Conservation (phyloP, 1,284 basidiomycete genomes). For the Anthracocystis panici-leucophaei region DNA sequence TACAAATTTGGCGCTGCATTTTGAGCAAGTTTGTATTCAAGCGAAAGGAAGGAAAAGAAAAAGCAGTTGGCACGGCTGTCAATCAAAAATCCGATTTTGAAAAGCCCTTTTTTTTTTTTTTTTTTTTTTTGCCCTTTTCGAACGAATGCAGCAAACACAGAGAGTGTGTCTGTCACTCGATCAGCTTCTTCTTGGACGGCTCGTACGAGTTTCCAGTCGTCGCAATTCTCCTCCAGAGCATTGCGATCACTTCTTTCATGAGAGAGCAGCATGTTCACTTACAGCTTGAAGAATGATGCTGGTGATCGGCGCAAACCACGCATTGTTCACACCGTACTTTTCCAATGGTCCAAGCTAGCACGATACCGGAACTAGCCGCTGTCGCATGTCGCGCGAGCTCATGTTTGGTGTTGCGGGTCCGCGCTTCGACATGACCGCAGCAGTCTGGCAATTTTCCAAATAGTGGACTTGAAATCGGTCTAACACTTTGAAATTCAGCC, state of each 20-base stretch:
- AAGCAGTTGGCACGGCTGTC: conserved; percentile 6
- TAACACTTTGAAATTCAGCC: conserved; percentile 12
- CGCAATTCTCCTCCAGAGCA: not conserved
- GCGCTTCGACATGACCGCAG: conserved; percentile 41
- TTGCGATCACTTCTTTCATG: not conserved
- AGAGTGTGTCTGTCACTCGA: not conserved
- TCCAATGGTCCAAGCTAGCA: not conserved
- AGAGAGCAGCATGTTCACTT: too few species aligned
- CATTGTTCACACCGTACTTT: not conserved
- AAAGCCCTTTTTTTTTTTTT: not conserved
- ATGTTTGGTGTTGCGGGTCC: conserved; percentile 22
- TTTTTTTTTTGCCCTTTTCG: not conserved
- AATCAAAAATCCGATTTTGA: not conserved
- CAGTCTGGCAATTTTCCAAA: not conserved
- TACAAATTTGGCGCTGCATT: conserved; percentile 5
- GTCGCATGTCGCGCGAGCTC: conserved; percentile 14
- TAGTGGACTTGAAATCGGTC: not conserved
- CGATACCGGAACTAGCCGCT: too few species aligned
- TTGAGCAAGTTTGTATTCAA: not conserved
- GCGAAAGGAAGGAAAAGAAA: too few species aligned
- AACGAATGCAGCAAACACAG: conserved; percentile 2
- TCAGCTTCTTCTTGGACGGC: not conserved
- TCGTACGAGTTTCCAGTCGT: conserved; percentile 7
- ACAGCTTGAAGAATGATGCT: too few species aligned
- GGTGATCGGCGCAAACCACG: not conserved